A percentile compares a stretch with the other conserved stretches of the same genome.
phyloP scores from a whole-genome alignment of 257 asterid species.

The Solanum peruvianum region DNA sequence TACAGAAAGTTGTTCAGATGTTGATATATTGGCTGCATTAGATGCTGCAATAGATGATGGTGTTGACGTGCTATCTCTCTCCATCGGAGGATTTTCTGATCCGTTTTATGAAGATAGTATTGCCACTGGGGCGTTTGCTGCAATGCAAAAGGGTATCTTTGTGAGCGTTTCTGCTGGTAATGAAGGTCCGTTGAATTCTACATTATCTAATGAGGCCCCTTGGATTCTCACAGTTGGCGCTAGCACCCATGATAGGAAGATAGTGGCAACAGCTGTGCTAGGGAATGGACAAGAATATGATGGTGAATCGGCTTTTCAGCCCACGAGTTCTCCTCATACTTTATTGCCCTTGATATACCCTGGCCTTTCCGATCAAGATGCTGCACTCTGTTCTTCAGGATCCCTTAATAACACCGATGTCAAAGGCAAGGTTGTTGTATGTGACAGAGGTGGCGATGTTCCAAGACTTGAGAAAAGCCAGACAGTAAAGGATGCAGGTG shows the following conservation, averaged over 20 bases:
- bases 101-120: slow-evolving; percentile 3
- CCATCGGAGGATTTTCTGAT: background rate
- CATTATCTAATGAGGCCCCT: slow-evolving; percentile 12
- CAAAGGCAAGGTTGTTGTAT: slow-evolving; percentile 6
- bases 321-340: background rate
- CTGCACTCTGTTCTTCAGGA: background rate
- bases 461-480: background rate
- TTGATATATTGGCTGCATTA: slow-evolving; percentile 10
- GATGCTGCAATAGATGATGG: slow-evolving; percentile 10
- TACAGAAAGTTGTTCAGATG: background rate
- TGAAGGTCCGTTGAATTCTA: background rate
- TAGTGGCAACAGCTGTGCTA: background rate
- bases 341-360: slow-evolving; percentile 2
- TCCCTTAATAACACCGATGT: slow-evolving; percentile 1
- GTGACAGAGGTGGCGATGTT: background rate
- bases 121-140: slow-evolving; percentile 9
- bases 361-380: background rate
- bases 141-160: slow-evolving; percentile 2
- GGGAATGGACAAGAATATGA: slow-evolving; percentile 3
- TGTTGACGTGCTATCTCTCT: slow-evolving; percentile 9
- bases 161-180: slow-evolving; percentile 10
- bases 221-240: slow-evolving; percentile 20
- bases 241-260: slow-evolving; percentile 13
- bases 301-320: slow-evolving; percentile 11
- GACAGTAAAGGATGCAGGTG: slow-evolving; percentile 12